Evolutionary conservation across 2,329 filamentous ascomycete genomes (phyloP).

Genomic region (Diaporthe capsici): DNA sequence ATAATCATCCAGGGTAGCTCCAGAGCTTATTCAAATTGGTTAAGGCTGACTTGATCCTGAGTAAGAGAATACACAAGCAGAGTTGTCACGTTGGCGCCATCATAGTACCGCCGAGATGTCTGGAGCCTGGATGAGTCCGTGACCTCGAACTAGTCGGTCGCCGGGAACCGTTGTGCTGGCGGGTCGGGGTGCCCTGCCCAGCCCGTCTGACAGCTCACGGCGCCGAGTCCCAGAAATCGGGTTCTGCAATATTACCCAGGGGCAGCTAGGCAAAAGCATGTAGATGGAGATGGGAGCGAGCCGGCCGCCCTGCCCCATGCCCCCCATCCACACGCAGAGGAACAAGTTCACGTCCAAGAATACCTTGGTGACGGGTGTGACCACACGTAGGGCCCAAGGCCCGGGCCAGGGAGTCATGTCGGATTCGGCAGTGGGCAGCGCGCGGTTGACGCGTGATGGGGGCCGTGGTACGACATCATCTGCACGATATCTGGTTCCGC

Average conservation of each 20-base stretch:
- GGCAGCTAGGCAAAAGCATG: not conserved
- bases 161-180: constrained; percentile 4
- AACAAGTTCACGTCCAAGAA: not conserved
- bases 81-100: not conserved
- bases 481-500: not conserved
- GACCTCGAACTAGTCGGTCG: not conserved
- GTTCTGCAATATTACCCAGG: not conserved
- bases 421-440: constrained; percentile 11
- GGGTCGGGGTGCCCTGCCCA: constrained; percentile 11
- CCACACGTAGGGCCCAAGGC: not conserved
- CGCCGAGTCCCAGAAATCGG: not conserved
- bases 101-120: constrained; percentile 21
- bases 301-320: not conserved
- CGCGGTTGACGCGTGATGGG: not conserved
- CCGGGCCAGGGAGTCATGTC: not conserved
- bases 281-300: not conserved
- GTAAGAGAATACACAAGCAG: not conserved
- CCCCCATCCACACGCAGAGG: not conserved
- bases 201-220: constrained; percentile 7
- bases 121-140: constrained; percentile 4
- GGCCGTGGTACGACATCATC: not conserved
- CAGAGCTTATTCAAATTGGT: constrained; percentile 22
- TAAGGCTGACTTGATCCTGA: constrained; percentile 5
- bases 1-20: not conserved
- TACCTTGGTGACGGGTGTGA: not conserved